Base-by-base conservation (phyloP, 2,329 filamentous ascomycete genomes). In the Cladosporium sp. region DNA sequence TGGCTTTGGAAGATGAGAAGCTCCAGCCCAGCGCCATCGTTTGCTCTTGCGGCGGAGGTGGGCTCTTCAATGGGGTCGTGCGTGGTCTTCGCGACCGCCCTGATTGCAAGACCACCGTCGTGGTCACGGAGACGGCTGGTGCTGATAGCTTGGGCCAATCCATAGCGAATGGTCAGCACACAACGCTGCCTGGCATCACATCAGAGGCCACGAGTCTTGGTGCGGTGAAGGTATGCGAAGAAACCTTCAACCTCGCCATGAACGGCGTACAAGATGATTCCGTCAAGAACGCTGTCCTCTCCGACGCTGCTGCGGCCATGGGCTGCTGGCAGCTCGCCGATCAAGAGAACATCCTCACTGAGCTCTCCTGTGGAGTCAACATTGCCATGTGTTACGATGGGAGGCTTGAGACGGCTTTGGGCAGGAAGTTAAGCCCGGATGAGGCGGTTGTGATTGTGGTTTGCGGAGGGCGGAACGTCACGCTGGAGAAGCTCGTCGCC, bases 371-470 rank as follows among this genome's bases (percentile, higher is more conserved):
- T 66, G 90, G 91, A 1, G 89, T 92, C 4, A 86, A 85, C 45
- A 70, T 95, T 11, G 88, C 85, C 1, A 66, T 81, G 4, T 83
- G 77, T 52, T 89, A 88, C 61, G 80, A 80, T 37, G 82, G 79
- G 0, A 69, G 79, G 38, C 64, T 95, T 61, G 78, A 83, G 62
- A 74, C 76, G 58, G 70, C 66, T 1, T 58, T 82, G 9, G 70
- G 89, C 0, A 80, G 85, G 30, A 77, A 78, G 27, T 77, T 89
- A 56, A 84, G 78, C 69, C 72, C 75, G 0, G 72, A 79, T 51
- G 86, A 83, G 65, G 88, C 87, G 57, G 80, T 96, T 6, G 89
- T 96, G 2, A 73, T 96, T 47, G 77, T 95, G 18, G 83, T 96
- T 6, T 97, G 92, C 63, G 92, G 92, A 2, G 79, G 76, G 8